Evolutionary conservation across 345 rosid species (phyloP), one percentile per base, ranked within the genome.

Genomic region (Brassica cretica): DNA sequence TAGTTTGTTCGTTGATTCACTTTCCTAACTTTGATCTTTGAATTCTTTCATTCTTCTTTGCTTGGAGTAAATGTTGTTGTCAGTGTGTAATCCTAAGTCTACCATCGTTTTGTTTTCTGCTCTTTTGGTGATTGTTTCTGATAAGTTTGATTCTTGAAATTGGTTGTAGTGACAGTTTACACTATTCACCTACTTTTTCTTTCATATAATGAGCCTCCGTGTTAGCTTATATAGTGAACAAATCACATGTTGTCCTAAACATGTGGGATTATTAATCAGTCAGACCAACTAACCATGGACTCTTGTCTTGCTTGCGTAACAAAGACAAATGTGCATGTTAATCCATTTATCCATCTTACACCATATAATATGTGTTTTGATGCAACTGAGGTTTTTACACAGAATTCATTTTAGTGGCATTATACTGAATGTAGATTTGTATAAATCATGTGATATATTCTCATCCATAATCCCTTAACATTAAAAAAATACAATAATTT

Each of bases 201-300:
- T 41, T 10, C 53, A 32, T 58, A 8, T 67, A 59, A 73, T 37
- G 78, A 68, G 66, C 75, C 75, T 53, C 82, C 61, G 60, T 62
- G 66, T 68, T 63, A 37, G 78, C 66, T 74, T 74, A 19, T 39
- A 56, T 25, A 60, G 6, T 51, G 56, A 51, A 51, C 2, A 2
- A 51, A 51, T 73, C 82, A 73, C 77, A 73, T 66, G 73, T 6
- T 33, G 60, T 16, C 71, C 21, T 55, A n/a, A 44, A 46, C 33
- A 51, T 2, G 35, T 5, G 3, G 21, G 8, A 64, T 33, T 25
- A 25, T 11, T 24, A 21, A 39, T 53, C 64, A 66, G 33, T 16
- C 35, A 37, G 21, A 33, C 49, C 21, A 61, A 3, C 41, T 19
- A 49, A 51, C 41, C 79, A 29, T 61, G 61, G 25, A 66, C 58